A percentile compares a stretch with the other conserved stretches of the same genome.
These are phyloP conservation scores for Diaporthe citri DNA, from an alignment of 2,329 filamentous ascomycete species.

Conservation along the genomic window DNA sequence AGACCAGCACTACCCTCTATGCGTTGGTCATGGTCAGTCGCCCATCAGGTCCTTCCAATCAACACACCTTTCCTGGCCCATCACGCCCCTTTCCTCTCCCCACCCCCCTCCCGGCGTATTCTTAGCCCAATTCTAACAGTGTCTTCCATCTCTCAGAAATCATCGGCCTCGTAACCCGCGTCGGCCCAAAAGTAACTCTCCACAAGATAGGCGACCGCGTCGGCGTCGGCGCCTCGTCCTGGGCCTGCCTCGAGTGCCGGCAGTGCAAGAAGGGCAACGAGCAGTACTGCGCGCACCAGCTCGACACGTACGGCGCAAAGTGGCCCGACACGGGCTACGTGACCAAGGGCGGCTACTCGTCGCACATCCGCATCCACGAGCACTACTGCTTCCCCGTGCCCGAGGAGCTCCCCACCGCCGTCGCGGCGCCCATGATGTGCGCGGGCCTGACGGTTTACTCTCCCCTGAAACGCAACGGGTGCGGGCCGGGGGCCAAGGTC, in stretches of 20 bases:
- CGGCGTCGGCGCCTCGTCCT: constrained; percentile 77
- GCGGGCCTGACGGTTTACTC: constrained; percentile 86
- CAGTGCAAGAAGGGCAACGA: constrained; percentile 76
- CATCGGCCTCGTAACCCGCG: constrained; percentile 75
- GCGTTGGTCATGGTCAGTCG: constrained; percentile 73
- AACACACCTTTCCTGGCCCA: not conserved
- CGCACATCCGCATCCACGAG: constrained; percentile 69
- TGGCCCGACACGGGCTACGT: constrained; percentile 64
- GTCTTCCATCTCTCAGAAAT: constrained; percentile 64
- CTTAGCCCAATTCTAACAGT: not conserved
- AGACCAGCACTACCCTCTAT: constrained; percentile 70
- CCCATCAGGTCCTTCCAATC: not conserved
- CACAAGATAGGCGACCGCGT: constrained; percentile 74
- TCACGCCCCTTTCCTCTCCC: not conserved
- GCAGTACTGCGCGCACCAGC: constrained; percentile 74
- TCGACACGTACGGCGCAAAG: constrained; percentile 70
- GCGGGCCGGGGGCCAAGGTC: constrained; percentile 83
- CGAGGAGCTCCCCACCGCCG: constrained; percentile 71
- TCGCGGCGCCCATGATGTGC: constrained; percentile 86
- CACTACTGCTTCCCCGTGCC: constrained; percentile 83
- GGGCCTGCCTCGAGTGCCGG: constrained; percentile 73
- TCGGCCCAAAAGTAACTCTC: constrained; percentile 73
- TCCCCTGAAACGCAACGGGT: constrained; percentile 81
- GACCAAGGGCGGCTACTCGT: constrained; percentile 68
- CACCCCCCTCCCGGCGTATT: not conserved